Evolutionary conservation across 306 rosid genomes (phyloP), one percentile per base, ranked within the genome.

Genomic region (Begonia loranthoides): DNA sequence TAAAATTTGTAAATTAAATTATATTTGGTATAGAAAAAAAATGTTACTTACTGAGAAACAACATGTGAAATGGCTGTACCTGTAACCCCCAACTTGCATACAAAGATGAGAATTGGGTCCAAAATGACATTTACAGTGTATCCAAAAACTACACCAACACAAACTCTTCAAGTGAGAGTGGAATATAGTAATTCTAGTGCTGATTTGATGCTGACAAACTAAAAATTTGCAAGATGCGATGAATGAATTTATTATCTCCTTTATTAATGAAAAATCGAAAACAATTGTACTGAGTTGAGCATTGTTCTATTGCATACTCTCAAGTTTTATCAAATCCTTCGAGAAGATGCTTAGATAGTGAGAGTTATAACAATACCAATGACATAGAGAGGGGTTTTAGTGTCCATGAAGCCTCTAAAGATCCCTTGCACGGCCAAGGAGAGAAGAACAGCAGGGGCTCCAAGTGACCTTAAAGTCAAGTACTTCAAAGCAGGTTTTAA

Each of bases 361-460:
- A 51, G 97, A 90, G 28, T 40, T 71, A 95, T 85, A 39, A 17
- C 55, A 16, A 48, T 49, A 16, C 1, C 17, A 51, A 83, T 83
- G 70, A 83, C 94, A 76, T 80, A 90, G 60, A 90, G 65, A 61
- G 99, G 99, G 62, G 99, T 90, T 60, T 64, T 90, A 22, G 99
- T 90, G 73, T 90, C 99, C 77, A 86, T 90, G 54, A 90, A 80
- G 13, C 99, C 99, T 73, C 99, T 52, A 58, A 82, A 90, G 66
- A 90, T 80, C 56, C 96, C 99, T 67, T 90, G 99, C 92, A 86
- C 86, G 41, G 99, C 99, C 64, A 90, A 69, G 13, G 94, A 80
- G 15, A 90, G 93, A 73, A 90, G 99, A 72, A 86, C 95, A 9
- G 99, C 99, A 36, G 99, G 99, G 57, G 99, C 93, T 63, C 99